Percentiles rank a stretch among this genome's conserved stretches.
Evolutionary conservation across 2,329 filamentous ascomycete species (phyloP).

Genomic region (Phaeoacremonium minimum): DNA sequence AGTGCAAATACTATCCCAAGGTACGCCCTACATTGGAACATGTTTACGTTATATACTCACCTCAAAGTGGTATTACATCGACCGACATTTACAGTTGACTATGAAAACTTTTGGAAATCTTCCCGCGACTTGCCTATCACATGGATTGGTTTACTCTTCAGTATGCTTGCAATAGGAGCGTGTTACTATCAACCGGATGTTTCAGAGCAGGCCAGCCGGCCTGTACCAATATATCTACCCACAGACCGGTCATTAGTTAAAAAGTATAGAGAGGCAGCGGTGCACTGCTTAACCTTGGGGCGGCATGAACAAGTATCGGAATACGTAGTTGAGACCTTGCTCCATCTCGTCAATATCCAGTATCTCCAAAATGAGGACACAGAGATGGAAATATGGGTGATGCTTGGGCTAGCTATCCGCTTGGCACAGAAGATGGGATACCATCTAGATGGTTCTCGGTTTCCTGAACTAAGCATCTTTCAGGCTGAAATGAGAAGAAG

Average conservation of each 20-base stretch:
- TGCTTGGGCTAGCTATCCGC: slow-evolving; percentile 40
- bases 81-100: neutral
- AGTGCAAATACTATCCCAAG: too few relatives aligned
- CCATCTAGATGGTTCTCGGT: slow-evolving; percentile 39
- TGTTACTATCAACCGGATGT: too few relatives aligned
- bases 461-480: slow-evolving; percentile 30
- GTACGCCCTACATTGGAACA: too few relatives aligned
- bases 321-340: neutral
- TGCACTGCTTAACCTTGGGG: neutral
- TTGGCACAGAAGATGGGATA: slow-evolving; percentile 49
- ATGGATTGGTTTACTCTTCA: slow-evolving; percentile 6
- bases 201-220: too few relatives aligned
- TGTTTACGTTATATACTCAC: too few relatives aligned
- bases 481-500: slow-evolving; percentile 47
- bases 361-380: neutral
- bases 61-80: too few relatives aligned
- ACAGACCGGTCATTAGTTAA: too few relatives aligned
- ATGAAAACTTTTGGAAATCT: neutral
- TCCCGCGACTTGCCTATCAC: neutral
- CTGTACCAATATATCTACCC: too few relatives aligned
- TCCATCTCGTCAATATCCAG: neutral
- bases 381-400: slow-evolving; percentile 33
- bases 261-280: neutral
- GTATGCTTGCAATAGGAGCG: slow-evolving; percentile 1
- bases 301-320: neutral